Evolutionary conservation across 192 early-diverging fungal genomes (phyloP).

Genomic region (Linnemannia hyalina): DNA sequence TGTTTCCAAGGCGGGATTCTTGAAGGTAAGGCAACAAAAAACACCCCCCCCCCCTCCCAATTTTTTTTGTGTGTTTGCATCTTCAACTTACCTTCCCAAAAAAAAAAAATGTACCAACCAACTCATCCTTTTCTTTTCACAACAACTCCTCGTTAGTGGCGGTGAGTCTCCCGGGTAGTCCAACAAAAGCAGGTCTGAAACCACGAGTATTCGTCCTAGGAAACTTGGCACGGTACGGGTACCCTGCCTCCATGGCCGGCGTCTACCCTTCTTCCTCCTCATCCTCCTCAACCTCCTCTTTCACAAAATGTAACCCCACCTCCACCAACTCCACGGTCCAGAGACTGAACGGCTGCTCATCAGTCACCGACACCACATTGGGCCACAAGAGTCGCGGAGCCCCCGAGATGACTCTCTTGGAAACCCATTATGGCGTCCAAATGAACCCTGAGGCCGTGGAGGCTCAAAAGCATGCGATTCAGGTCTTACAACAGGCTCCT

Average conservation of each 20-base stretch:
- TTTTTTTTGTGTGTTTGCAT: neutral
- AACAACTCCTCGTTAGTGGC: slow-evolving; percentile 29
- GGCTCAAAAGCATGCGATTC: neutral
- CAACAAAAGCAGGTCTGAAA: slow-evolving; percentile 63
- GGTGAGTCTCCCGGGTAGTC: slow-evolving; percentile 66
- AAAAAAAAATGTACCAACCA: neutral
- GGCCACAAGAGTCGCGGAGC: neutral
- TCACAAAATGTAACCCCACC: neutral
- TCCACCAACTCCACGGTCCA: neutral
- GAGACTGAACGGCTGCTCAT: neutral
- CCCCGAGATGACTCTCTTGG: neutral
- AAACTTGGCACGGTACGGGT: slow-evolving; percentile 70
- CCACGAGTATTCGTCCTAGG: slow-evolving; percentile 71
- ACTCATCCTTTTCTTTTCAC: neutral
- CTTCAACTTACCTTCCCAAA: neutral
- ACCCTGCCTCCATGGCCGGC: slow-evolving; percentile 69
- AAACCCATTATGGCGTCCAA: neutral
- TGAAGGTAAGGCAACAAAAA: slow-evolving; percentile 45
- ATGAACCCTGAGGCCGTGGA: neutral
- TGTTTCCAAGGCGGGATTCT: slow-evolving; percentile 73
- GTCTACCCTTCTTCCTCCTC: slow-evolving; percentile 64
- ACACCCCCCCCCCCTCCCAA: accelerated
- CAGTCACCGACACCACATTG: neutral
- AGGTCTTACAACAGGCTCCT: neutral
- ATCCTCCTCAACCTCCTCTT: slow-evolving; percentile 11